phyloP scores from a whole-genome alignment of 2,329 filamentous ascomycete species.

The Ophiostoma ips region DNA sequence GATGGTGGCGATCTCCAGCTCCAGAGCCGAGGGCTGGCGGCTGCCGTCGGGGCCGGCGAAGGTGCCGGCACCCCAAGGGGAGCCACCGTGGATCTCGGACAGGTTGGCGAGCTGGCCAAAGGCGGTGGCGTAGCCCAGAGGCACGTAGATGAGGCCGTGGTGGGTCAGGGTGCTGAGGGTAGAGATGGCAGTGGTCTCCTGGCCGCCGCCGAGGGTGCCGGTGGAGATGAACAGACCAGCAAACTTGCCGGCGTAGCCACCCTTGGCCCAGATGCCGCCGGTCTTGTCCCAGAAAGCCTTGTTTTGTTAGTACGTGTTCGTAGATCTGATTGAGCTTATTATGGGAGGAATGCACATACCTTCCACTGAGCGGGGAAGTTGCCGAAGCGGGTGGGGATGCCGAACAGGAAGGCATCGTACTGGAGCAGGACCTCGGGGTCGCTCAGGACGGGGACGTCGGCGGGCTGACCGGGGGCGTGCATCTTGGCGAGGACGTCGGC shows the following conservation, averaged over 20 bases:
- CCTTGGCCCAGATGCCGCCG: slow-evolving; percentile 67
- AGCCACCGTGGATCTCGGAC: slow-evolving; percentile 70
- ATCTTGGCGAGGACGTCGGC: slow-evolving; percentile 78
- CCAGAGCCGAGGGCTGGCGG: slow-evolving; percentile 60
- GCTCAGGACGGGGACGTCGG: slow-evolving; percentile 49
- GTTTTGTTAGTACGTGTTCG: background rate
- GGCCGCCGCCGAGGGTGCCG: slow-evolving; percentile 72
- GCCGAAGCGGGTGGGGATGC: slow-evolving; percentile 90
- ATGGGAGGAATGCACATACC: too few relatives aligned
- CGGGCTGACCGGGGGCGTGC: slow-evolving; percentile 67
- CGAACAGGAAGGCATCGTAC: slow-evolving; percentile 85
- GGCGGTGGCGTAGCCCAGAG: slow-evolving; percentile 74
- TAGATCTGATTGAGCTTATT: too few relatives aligned
- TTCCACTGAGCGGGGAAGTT: slow-evolving; percentile 98
- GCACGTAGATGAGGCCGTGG: slow-evolving; percentile 95
- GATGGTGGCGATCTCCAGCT: slow-evolving; percentile 64
- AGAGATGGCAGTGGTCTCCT: slow-evolving; percentile 74
- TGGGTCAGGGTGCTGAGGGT: slow-evolving; percentile 77
- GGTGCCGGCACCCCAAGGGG: slow-evolving; percentile 87
- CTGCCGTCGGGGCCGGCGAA: slow-evolving; percentile 69
- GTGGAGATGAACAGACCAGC: slow-evolving; percentile 85
- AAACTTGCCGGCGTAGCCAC: slow-evolving; percentile 74
- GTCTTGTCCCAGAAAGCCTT: slow-evolving; percentile 77
- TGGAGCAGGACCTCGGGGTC: slow-evolving; percentile 45
- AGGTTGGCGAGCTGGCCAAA: slow-evolving; percentile 60